Percentiles rank a stretch among this genome's conserved stretches.
Evolutionary conservation across 2,329 filamentous ascomycete genomes (phyloP).

Genomic region (Alternaria arbusti): DNA sequence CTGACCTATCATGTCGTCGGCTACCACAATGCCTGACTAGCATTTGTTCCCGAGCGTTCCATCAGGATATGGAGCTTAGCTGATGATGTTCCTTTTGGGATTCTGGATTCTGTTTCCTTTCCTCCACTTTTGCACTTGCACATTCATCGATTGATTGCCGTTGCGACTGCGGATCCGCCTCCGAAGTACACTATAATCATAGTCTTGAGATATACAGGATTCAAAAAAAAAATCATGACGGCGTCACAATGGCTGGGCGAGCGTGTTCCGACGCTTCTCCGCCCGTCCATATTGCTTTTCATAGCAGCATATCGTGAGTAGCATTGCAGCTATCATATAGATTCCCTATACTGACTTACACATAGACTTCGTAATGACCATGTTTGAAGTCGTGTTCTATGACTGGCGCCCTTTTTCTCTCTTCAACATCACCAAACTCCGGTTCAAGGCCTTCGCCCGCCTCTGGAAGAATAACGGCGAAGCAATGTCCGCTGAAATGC

Average conservation of each 20-base stretch:
- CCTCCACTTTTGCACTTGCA: background rate
- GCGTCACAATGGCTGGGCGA: constrained; percentile 23
- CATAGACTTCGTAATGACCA: constrained; percentile 44
- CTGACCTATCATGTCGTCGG: background rate
- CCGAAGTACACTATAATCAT: background rate
- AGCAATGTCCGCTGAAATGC: constrained; percentile 47
- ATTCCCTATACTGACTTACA: background rate
- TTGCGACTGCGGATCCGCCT: background rate
- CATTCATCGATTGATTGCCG: background rate
- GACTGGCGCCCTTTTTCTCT: constrained; percentile 36
- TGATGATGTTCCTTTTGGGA: background rate
- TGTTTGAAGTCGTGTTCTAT: constrained; percentile 38
- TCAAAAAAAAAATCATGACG: constrained; percentile 13
- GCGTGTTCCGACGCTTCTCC: constrained; percentile 32
- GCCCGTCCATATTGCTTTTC: constrained; percentile 35
- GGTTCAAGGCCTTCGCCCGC: constrained; percentile 43
- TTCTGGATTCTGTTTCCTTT: background rate
- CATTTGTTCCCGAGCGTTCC: background rate
- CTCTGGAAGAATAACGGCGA: constrained; percentile 46
- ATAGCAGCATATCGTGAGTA: constrained; percentile 37
- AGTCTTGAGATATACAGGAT: background rate
- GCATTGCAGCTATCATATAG: background rate
- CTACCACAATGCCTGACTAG: background rate
- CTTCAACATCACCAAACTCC: constrained; percentile 38
- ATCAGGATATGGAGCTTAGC: background rate